These are phyloP conservation scores for Boletus reticulatus DNA, from an alignment of 768 basidiomycete species.

Conservation along the genomic window DNA sequence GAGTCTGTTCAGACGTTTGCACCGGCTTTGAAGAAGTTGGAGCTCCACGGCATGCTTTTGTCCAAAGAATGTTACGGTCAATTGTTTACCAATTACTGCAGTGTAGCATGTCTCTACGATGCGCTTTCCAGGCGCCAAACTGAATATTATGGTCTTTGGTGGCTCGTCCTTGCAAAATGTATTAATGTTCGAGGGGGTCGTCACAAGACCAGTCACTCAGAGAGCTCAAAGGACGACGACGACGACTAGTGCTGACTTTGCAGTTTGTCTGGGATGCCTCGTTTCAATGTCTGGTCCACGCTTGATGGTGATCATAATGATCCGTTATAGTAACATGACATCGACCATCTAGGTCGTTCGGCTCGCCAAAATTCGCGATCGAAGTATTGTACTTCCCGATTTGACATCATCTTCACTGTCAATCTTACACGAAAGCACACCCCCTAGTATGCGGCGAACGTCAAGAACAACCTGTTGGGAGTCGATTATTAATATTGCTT, in stretches of 20 bases:
- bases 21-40: slow-evolving; percentile 14
- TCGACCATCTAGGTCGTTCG: too few species aligned
- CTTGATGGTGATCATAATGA: background rate
- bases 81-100: slow-evolving; percentile 1
- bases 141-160: slow-evolving; percentile 9
- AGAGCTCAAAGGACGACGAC: slow-evolving; percentile 1
- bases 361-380: too few species aligned
- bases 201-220: background rate
- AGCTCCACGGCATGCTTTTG: slow-evolving; percentile 9
- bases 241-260: background rate
- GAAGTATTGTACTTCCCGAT: too few species aligned
- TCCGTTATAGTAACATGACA: background rate
- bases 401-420: too few species aligned
- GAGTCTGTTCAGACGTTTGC: slow-evolving; percentile 12
- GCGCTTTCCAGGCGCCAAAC: slow-evolving; percentile 13
- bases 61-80: slow-evolving; percentile 1
- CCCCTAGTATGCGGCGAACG: background rate
- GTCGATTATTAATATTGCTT: background rate
- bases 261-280: background rate
- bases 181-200: slow-evolving; percentile 2
- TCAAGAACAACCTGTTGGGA: background rate
- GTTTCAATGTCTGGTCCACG: background rate
- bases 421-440: background rate
- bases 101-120: slow-evolving; percentile 13
- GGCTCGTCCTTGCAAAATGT: slow-evolving; percentile 13